Percentiles rank a stretch among this genome's conserved stretches.
phyloP scores from a whole-genome alignment of 2,329 filamentous ascomycete species.

The Macrophomina phaseolina region DNA sequence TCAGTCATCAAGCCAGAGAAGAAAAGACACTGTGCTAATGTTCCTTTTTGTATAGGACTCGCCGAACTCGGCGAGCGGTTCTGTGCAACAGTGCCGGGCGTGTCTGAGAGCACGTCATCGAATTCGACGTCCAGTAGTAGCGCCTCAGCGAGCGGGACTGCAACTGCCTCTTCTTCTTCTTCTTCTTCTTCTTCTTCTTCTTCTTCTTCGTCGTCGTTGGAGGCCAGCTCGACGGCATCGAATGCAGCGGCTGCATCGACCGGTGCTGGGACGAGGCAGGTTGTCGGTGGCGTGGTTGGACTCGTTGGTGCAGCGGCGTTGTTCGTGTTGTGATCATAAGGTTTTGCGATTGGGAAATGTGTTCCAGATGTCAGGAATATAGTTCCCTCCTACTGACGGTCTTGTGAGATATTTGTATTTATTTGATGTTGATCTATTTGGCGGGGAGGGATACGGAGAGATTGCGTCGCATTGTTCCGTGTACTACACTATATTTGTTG shows the following conservation, averaged over 20 bases:
- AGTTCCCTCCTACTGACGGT: too few species aligned
- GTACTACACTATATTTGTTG: too few species aligned
- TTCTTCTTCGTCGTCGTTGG: background rate
- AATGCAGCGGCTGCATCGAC: background rate
- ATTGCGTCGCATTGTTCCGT: too few species aligned
- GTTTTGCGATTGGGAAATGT: too few species aligned
- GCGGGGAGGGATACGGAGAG: too few species aligned
- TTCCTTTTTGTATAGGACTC: background rate
- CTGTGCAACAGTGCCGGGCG: background rate
- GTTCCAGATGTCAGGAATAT: too few species aligned
- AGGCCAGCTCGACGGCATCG: background rate
- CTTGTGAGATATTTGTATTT: too few species aligned
- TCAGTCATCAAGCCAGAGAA: background rate
- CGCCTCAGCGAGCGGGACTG: background rate
- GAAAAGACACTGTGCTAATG: background rate
- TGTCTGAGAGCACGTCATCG: too few species aligned
- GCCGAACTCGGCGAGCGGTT: background rate
- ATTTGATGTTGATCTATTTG: too few species aligned
- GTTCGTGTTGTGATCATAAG: background rate
- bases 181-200: background rate
- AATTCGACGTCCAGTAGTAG: background rate
- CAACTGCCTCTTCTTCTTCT: background rate
- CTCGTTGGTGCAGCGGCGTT: constrained; percentile 2
- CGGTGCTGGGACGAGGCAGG: background rate
- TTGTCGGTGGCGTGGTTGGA: background rate